Evolutionary conservation across 2,329 filamentous ascomycete species (phyloP), one percentile per base, ranked within the genome.

Genomic region (Aspergillus sp.): DNA sequence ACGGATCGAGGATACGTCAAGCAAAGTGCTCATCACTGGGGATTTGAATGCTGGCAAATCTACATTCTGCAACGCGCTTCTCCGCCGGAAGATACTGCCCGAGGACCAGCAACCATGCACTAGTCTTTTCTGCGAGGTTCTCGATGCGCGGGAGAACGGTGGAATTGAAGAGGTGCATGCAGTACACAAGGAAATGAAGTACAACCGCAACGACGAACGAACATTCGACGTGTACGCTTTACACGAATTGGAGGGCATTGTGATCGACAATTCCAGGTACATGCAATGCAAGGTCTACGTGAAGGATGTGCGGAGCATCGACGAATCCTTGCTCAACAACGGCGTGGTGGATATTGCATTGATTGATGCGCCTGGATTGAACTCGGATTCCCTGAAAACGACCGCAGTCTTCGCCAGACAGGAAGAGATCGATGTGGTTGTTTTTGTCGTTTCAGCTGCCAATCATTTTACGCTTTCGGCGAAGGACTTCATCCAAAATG

Each of bases 21-120:
- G 89, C 63, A 98, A 98, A 59, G 91, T 98, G 1, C 65, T 98
- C 36, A 80, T 98, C 12, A 98, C 91, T 0, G 91, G 91, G 51
- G 91, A 98, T 55, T 63, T 98, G 33, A 98, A 98, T 53, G 89
- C 91, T 6, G 91, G 91, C 53, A 98, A 98, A 57, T 98, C 91
- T 3, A 98, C 91, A 1, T 98, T 98, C 51, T 98, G 91, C 66
- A 98, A 98, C 60, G 91, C 91, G n/a, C 68, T 98, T 2, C 64
- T 98, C 25, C 80, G 91, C 39, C 78, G 88, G 41, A 96, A 96
- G 61, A 75, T 98, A 16, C 64, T 98, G 3, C 91, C 91, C 1
- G 91, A 96, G 61, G 91, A 98, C 49, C 89, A 98, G 58, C 91
- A 96, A 55, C 91, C 91, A 2, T 98, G 91, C 61, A 98, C 91